Base-by-base conservation (phyloP, 805 yeast species). In the Candida gorgasii region DNA sequence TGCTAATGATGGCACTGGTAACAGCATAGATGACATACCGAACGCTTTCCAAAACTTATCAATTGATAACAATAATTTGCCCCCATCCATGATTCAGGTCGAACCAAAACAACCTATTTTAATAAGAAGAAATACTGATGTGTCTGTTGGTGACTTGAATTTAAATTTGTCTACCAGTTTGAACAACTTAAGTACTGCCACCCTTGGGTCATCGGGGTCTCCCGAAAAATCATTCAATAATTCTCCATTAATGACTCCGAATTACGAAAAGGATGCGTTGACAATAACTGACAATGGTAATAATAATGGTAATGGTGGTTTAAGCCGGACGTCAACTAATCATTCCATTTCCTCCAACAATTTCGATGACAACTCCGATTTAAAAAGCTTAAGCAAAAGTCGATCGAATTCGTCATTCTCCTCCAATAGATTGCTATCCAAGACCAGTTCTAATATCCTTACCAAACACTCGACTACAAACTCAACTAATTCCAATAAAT, bases 101-200 rank as follows among this genome's bases (percentile, higher is more conserved):
- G 85, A 76, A 51, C 92, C 93, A 14, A 84, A 79, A 53, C 80
- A 81, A 41, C 90, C 93, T 2, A 86, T 86, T 45, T 70, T 86
- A 51, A 71, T 82, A 50, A 70, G 80, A 40, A 62, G 80, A 48
- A 73, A 74, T 48, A 72, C 45, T 5, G 38, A 42, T 26, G 28
- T 23, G 8, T 36, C 37, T 5, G 33, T 32, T 18, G 26, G 33
- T 11, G 36, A 35, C 6, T 23, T 24, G 2, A 26, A 17, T 23
- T 11, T 27, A 6, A 22, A 16, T 28, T 31, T 36, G 3, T 24
- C 43, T 2, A 15, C 27, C 24, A 54, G 63, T 2, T 54, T 59
- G 8, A 57, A 62, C n/a, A 59, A 58, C 50, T 52, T 20, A 7
- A 37, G 34, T 26, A 36, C 39, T 7, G 22, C 19, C 3, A 36